phyloP scores from a whole-genome alignment of 1,139 yeast genomes.

The Eremothecium sinecaudum region DNA sequence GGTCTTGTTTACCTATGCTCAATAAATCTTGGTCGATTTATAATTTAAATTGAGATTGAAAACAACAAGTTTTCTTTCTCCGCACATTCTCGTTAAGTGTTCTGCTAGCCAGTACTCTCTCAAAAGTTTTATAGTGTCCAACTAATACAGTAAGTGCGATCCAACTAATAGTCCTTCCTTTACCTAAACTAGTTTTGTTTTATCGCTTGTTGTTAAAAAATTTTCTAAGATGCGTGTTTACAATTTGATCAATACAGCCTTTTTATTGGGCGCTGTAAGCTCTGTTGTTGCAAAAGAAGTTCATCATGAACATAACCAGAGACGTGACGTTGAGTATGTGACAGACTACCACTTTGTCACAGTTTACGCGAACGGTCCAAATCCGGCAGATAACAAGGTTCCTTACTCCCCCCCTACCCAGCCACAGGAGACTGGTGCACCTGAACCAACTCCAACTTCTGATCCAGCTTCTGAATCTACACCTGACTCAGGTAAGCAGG shows the following conservation, averaged over 20 bases:
- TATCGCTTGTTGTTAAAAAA: too few relatives aligned
- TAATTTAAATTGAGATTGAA: too few relatives aligned
- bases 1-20: too few relatives aligned
- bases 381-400: too few relatives aligned
- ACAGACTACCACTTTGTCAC: conserved; percentile 34
- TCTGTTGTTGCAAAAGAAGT: conserved; percentile 33
- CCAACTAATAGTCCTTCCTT: conserved; percentile 16
- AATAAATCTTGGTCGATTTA: too few relatives aligned
- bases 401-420: not conserved
- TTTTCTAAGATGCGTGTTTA: conserved; percentile 31
- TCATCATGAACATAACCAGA: conserved; percentile 40
- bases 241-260: conserved; percentile 28
- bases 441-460: conserved; percentile 12
- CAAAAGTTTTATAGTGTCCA: too few relatives aligned
- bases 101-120: too few relatives aligned
- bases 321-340: conserved; percentile 39
- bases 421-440: not conserved
- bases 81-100: too few relatives aligned
- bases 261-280: conserved; percentile 27
- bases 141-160: too few relatives aligned
- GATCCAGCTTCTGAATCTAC: conserved; percentile 17
- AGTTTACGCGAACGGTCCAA: conserved; percentile 28
- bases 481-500: not conserved
- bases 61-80: too few relatives aligned
- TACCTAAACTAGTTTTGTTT: too few relatives aligned